Evolutionary conservation across 768 basidiomycete species (phyloP).

Genomic region (Albatrellus ellisii): DNA sequence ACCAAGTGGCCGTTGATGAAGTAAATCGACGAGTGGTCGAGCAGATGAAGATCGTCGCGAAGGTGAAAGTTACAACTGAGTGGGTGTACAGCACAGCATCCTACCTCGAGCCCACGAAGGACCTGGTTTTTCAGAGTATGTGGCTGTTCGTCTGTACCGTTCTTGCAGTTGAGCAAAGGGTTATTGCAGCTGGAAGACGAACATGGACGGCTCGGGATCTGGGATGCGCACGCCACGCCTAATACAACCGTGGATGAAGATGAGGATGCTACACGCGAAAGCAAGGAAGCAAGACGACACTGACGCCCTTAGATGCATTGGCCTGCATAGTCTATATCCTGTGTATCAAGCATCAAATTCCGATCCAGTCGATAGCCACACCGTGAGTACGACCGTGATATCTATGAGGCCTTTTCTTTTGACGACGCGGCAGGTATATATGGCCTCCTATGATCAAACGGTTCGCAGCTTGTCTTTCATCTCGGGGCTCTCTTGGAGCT

Average conservation of each 20-base stretch:
- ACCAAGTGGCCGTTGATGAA: too few relatives aligned
- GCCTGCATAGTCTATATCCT: slow-evolving; percentile 71
- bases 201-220: slow-evolving; percentile 71
- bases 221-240: slow-evolving; percentile 65
- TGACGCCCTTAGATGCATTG: slow-evolving; percentile 76
- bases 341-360: slow-evolving; percentile 69
- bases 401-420: too few relatives aligned
- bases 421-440: slow-evolving; percentile 43
- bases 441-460: slow-evolving; percentile 73
- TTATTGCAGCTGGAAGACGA: slow-evolving; percentile 38
- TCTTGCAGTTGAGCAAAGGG: not conserved
- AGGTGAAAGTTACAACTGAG: slow-evolving; percentile 70
- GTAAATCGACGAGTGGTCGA: too few relatives aligned
- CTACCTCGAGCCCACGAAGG: slow-evolving; percentile 69
- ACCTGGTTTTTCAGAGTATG: slow-evolving; percentile 74
- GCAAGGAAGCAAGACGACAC: slow-evolving; percentile 58
- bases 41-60: slow-evolving; percentile 49
- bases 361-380: slow-evolving; percentile 64
- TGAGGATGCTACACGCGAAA: slow-evolving; percentile 23
- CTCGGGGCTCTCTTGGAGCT: slow-evolving; percentile 61
- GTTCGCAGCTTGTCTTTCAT: slow-evolving; percentile 62
- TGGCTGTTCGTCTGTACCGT: slow-evolving; percentile 1
- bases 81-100: slow-evolving; percentile 69
- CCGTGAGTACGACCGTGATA: slow-evolving; percentile 30
- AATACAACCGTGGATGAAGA: slow-evolving; percentile 46